Evolutionary conservation across 2,329 filamentous ascomycete genomes (phyloP).

Genomic region (Fusarium austroafricanum): DNA sequence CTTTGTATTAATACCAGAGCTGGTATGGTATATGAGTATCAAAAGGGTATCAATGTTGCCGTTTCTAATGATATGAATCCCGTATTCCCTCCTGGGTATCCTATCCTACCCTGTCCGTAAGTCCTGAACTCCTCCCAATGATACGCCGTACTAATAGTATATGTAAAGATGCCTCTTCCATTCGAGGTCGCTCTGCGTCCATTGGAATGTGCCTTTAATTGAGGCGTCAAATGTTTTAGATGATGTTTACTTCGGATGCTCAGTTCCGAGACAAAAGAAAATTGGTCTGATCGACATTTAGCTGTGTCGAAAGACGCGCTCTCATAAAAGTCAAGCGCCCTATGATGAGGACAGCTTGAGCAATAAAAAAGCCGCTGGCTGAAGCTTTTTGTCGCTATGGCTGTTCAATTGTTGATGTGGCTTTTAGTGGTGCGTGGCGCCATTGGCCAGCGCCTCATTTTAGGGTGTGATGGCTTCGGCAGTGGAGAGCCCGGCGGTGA

Average conservation of each 20-base stretch:
- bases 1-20: not conserved
- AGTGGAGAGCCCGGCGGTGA: not conserved
- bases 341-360: too few relatives aligned
- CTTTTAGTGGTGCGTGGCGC: not conserved
- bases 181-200: not conserved
- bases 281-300: not conserved
- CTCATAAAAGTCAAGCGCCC: too few relatives aligned
- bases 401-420: too few relatives aligned
- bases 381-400: not conserved
- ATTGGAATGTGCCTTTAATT: not conserved
- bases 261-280: not conserved
- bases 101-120: not conserved
- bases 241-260: not conserved
- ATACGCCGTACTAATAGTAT: not conserved
- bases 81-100: not conserved
- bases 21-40: slow-evolving; percentile 22
- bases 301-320: not conserved
- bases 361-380: not conserved
- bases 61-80: slow-evolving; percentile 3
- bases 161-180: not conserved
- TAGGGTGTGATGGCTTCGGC: too few relatives aligned
- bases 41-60: slow-evolving; percentile 3
- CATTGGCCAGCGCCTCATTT: not conserved
- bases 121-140: slow-evolving; percentile 28
- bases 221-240: not conserved